Evolutionary conservation across 495 filamentous ascomycete genomes (phyloP), one percentile per base, ranked within the genome.

Genomic region (Penicillium cataractarum): DNA sequence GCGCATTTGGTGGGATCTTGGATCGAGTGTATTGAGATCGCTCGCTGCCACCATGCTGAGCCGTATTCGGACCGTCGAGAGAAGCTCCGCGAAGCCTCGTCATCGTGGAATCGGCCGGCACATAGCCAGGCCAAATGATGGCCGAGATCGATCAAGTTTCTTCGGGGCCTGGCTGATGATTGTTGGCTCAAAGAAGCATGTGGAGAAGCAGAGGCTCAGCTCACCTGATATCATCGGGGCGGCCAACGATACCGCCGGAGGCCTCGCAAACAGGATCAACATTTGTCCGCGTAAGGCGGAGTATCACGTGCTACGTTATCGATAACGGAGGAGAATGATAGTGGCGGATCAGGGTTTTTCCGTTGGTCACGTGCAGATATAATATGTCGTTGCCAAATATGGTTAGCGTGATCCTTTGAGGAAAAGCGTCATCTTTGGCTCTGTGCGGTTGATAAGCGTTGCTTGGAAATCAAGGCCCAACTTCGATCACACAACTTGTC

Each of bases 1-100:
- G 83, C 8, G 82, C 80, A 58, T 81, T 80, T 19, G 73, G 68
- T 21, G 83, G 83, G 9, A 85, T 69, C 60, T 82, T 80, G 48
- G 77, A 78, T 39, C 74, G 75, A 59, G 70, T 71, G 60, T 67
- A 70, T 31, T 72, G 70, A 31, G 69, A 64, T 49, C 72, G 70
- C 56, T 74, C 73, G 39, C 69, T 64, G 64, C 65, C 66, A 64
- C 63, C 44, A 24, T 64, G 57, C 40, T 67, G 75, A 52, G 74
- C 61, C 53, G 59, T 61, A 54, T 75, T 71, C 35, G 71, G 71
- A 21, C 74, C 75, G 62, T 75, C 73, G 52, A 78, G 63, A 37
- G 79, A 80, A 72, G 76, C 78, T 74, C 78, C 79, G 71, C 73
- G 77, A 72, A 79, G 74, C 73, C 78, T 80, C 53, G 78, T 79